Conservation (phyloP, 331 rosid genomes). For the Malus hybrid region DNA sequence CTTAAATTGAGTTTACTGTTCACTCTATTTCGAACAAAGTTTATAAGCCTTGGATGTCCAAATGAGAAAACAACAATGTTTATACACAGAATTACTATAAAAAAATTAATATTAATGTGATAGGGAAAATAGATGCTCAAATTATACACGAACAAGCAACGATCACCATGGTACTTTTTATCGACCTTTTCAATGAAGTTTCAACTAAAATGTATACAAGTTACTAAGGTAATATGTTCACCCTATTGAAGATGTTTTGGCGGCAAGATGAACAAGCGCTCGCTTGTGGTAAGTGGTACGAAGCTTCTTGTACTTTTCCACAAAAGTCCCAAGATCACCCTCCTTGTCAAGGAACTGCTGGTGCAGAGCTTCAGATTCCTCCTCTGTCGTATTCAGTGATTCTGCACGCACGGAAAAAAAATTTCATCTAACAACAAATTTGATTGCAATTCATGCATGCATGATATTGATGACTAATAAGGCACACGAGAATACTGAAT, state of each 20-base stretch:
- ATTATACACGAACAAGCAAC: background rate
- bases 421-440: background rate
- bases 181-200: background rate
- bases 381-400: conserved; percentile 58
- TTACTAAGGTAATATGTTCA: conserved; percentile 7
- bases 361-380: conserved; percentile 67
- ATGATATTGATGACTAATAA: no score
- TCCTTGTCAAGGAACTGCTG: conserved; percentile 54
- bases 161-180: background rate
- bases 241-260: conserved; percentile 43
- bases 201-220: background rate
- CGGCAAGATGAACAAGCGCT: conserved; percentile 70
- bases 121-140: background rate
- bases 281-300: conserved; percentile 63
- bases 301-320: conserved; percentile 71
- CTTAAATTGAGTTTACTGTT: background rate
- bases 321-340: conserved; percentile 42
- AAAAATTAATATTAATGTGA: background rate
- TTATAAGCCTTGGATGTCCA: background rate
- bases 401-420: conserved; percentile 34
- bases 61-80: background rate
- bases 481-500: background rate
- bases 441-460: background rate
- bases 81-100: background rate
- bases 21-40: background rate